These are phyloP conservation scores for Tetrapyrgos nigripes DNA, from an alignment of 1,284 basidiomycete species.

Conservation along the genomic window DNA sequence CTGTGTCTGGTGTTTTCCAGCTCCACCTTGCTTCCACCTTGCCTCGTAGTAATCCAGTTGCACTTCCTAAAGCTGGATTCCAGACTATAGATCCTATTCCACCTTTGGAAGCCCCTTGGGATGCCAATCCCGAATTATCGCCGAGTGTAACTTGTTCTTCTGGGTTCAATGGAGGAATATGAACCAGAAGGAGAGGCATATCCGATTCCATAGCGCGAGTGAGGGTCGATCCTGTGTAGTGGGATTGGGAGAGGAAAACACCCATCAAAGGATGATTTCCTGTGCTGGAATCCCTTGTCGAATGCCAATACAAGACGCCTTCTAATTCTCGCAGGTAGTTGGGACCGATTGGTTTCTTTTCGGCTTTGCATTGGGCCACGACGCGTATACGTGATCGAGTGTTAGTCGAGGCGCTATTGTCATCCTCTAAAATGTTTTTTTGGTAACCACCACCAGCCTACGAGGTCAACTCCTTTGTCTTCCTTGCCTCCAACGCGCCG, in stretches of 20 bases:
- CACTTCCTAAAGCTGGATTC: conserved; percentile 66
- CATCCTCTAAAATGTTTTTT: background rate
- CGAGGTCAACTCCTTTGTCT: conserved; percentile 89
- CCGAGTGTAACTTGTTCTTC: conserved; percentile 11
- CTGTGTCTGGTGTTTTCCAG: conserved; percentile 1
- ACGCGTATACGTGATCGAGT: conserved; percentile 65
- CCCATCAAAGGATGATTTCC: conserved; percentile 54
- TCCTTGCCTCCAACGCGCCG: conserved; percentile 78
- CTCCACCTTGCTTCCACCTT: conserved; percentile 69
- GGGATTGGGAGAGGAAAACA: conserved; percentile 77
- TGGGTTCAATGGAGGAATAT: conserved; percentile 59
- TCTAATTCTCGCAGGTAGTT: conserved; percentile 88
- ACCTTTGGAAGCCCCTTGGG: background rate
- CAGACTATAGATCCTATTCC: conserved; percentile 59
- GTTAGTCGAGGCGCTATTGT: conserved; percentile 4
- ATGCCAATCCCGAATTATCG: background rate
- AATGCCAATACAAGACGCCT: conserved; percentile 70
- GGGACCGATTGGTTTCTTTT: conserved; percentile 80
- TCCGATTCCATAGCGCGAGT: conserved; percentile 73
- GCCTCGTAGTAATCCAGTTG: conserved; percentile 59
- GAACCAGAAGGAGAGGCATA: conserved; percentile 78
- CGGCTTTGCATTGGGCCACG: conserved; percentile 92
- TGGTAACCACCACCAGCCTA: conserved; percentile 93
- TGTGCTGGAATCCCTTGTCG: conserved; percentile 19
- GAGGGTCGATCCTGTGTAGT: conserved; percentile 74